Evolutionary conservation across 345 rosid species (phyloP).

Genomic region (Litchi chinensis): DNA sequence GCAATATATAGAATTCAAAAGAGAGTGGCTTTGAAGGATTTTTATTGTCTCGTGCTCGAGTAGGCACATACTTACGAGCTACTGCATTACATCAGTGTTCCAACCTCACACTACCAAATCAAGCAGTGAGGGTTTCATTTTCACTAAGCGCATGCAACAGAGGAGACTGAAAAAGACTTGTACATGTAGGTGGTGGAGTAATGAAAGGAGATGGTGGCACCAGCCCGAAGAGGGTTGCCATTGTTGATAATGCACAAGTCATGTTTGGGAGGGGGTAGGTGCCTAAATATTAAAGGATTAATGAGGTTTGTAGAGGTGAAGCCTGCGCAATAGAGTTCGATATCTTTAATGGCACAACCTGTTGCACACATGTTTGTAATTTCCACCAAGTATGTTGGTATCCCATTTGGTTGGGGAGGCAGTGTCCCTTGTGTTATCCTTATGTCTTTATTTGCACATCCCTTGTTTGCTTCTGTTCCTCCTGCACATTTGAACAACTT

Average conservation of each 20-base stretch:
- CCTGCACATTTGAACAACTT: neutral
- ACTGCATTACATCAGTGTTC: no score
- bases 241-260: neutral
- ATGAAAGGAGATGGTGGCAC: neutral
- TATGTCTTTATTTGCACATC: neutral
- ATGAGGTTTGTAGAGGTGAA: neutral
- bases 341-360: neutral
- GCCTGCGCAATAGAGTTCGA: neutral
- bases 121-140: neutral
- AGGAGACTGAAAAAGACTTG: neutral
- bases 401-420: neutral
- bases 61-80: no score
- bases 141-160: neutral
- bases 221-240: neutral
- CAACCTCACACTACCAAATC: neutral
- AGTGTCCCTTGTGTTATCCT: neutral
- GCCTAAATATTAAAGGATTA: neutral
- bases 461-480: neutral
- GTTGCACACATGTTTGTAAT: constrained; percentile 1
- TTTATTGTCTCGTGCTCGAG: neutral
- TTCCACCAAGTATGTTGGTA: neutral
- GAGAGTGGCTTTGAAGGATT: neutral
- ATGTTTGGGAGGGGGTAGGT: neutral
- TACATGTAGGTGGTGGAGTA: neutral
- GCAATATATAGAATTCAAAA: neutral